These are phyloP conservation scores for Goffeauzyma gilvescens DNA, from an alignment of 768 basidiomycete genomes.

Conservation along the genomic window DNA sequence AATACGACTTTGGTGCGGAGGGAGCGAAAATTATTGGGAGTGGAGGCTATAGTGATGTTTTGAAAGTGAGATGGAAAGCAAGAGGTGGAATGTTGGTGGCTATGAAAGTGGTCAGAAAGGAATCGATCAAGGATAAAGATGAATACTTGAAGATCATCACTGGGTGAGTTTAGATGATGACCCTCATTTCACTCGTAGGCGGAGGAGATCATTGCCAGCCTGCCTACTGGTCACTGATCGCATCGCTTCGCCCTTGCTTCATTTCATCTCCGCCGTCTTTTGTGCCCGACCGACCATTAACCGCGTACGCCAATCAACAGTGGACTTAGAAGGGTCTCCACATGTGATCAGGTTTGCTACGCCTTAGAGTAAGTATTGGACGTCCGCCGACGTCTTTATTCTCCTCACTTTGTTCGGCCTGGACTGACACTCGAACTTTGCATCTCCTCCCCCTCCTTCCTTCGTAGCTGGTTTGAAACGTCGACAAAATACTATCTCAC, in stretches of 20 bases:
- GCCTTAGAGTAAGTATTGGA: slow-evolving; percentile 12
- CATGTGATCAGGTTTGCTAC: too few species aligned
- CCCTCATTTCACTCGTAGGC: too few species aligned
- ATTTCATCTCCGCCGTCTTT: too few species aligned
- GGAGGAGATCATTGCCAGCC: too few species aligned
- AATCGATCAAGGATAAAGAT: slow-evolving; percentile 14
- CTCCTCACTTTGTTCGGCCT: too few species aligned
- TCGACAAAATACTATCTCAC: slow-evolving; percentile 14
- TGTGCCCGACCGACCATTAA: too few species aligned
- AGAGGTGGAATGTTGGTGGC: slow-evolving; percentile 8
- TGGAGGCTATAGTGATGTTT: slow-evolving; percentile 10
- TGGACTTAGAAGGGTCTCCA: too few species aligned
- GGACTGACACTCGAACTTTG: background rate
- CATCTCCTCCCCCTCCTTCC: background rate
- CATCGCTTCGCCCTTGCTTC: too few species aligned
- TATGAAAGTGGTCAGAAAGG: slow-evolving; percentile 17
- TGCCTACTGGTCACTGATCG: background rate
- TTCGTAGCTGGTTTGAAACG: slow-evolving; percentile 15
- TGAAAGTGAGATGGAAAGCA: slow-evolving; percentile 3
- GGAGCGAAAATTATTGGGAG: slow-evolving; percentile 3
- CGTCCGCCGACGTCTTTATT: background rate
- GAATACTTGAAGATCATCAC: slow-evolving; percentile 14
- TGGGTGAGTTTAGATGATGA: slow-evolving; percentile 4
- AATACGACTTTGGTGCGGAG: slow-evolving; percentile 5
- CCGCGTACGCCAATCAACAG: too few species aligned